Percentiles rank a stretch among this genome's conserved stretches.
phyloP scores from a whole-genome alignment of 257 asterid genomes.

The Plantago ovata region DNA sequence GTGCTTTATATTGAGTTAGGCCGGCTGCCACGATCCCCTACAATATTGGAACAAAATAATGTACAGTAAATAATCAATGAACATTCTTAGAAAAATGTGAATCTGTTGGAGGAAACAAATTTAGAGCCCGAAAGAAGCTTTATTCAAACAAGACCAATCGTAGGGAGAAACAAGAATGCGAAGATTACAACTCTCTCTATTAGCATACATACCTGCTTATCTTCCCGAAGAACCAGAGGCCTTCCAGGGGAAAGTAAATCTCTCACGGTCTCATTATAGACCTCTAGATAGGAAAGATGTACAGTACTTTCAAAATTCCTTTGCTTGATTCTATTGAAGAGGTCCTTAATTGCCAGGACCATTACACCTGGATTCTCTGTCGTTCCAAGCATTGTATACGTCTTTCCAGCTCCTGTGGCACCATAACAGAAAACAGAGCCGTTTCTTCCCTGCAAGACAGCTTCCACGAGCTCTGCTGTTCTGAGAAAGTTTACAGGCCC shows the following conservation, averaged over 20 bases:
- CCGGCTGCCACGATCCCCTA: constrained; percentile 67
- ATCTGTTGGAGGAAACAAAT: neutral
- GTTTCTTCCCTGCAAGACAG: constrained; percentile 60
- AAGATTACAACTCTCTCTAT: neutral
- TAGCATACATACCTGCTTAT: constrained; percentile 38
- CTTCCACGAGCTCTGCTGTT: constrained; percentile 71
- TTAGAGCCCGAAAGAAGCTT: neutral
- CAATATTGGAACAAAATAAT: constrained; percentile 18
- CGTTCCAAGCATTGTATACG: constrained; percentile 65
- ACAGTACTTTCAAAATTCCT: constrained; percentile 50
- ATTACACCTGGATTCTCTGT: constrained; percentile 59
- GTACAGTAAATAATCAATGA: neutral
- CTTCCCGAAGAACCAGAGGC: constrained; percentile 65
- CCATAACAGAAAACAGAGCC: constrained; percentile 71
- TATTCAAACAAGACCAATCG: neutral
- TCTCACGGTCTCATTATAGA: constrained; percentile 58
- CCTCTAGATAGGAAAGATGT: constrained; percentile 65
- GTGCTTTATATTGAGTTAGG: constrained; percentile 58
- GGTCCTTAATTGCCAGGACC: constrained; percentile 70
- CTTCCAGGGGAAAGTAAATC: constrained; percentile 65
- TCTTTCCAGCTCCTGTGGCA: constrained; percentile 72
- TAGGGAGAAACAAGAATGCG: neutral
- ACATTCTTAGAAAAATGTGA: no score
- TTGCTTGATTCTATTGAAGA: constrained; percentile 46
- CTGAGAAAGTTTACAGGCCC: constrained; percentile 29